Evolutionary conservation across 257 asterid species (phyloP).

Genomic region (Ocimum tenuiflorum): DNA sequence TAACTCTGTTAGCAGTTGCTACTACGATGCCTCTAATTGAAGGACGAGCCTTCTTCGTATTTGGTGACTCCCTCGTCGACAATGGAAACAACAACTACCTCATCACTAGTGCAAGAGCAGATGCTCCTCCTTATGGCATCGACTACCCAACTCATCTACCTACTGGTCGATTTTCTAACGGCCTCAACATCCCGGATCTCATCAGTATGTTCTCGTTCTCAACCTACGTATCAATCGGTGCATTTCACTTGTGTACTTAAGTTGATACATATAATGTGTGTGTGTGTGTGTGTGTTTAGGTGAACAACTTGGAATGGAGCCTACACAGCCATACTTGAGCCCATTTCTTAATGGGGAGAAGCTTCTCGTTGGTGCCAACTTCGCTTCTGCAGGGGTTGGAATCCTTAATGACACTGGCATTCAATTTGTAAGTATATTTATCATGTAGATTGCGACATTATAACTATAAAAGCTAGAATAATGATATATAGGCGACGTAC

Average conservation of each 20-base stretch:
- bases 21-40: slow-evolving; percentile 27
- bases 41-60: slow-evolving; percentile 75
- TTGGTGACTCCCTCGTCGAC: slow-evolving; percentile 86
- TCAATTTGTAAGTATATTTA: slow-evolving; percentile 59
- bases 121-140: slow-evolving; percentile 78
- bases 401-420: too few relatives aligned
- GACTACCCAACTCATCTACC: slow-evolving; percentile 69
- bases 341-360: slow-evolving; percentile 44
- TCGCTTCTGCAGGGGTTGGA: slow-evolving; percentile 94
- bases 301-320: slow-evolving; percentile 52
- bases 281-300: too few relatives aligned
- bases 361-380: slow-evolving; percentile 79
- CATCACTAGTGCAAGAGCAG: slow-evolving; percentile 68
- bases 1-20: slow-evolving; percentile 25
- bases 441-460: too few relatives aligned
- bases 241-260: background rate
- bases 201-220: slow-evolving; percentile 32
- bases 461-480: too few relatives aligned
- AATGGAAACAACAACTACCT: slow-evolving; percentile 83
- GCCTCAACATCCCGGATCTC: slow-evolving; percentile 77
- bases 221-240: background rate
- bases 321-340: slow-evolving; percentile 61
- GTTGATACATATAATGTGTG: background rate
- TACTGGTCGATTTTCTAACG: slow-evolving; percentile 88
- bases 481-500: too few relatives aligned